Conservation (phyloP, 202 grass and related monocot genomes). For the Dendrocalamus latiflorus region DNA sequence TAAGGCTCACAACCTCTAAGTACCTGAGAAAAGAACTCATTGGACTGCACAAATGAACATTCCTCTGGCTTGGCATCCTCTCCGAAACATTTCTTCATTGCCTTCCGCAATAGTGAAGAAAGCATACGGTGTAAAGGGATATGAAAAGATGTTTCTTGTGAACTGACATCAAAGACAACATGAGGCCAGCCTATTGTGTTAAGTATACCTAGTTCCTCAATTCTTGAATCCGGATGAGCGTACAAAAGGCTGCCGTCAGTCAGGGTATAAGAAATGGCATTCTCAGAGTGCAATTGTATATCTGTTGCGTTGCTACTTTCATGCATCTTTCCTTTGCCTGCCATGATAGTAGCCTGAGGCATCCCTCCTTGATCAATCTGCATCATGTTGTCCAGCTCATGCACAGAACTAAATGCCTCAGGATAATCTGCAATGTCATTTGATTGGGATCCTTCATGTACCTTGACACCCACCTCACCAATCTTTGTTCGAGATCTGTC, state of each 20-base stretch:
- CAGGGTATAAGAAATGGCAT: constrained; percentile 47
- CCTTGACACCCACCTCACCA: not conserved
- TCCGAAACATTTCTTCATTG: constrained; percentile 61
- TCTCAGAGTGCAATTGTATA: constrained; percentile 30
- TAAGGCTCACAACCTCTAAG: constrained; percentile 57
- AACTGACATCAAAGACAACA: constrained; percentile 84
- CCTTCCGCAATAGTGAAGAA: constrained; percentile 69
- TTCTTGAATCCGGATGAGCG: constrained; percentile 53
- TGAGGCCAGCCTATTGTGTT: constrained; percentile 62
- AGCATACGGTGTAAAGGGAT: constrained; percentile 95
- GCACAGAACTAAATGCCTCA: constrained; percentile 22
- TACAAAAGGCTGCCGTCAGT: constrained; percentile 65
- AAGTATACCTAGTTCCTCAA: constrained; percentile 58
- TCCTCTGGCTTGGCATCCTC: constrained; percentile 50
- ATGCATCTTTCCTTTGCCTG: constrained; percentile 42
- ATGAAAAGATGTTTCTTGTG: constrained; percentile 96
- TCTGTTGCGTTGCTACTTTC: constrained; percentile 24
- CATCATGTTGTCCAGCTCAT: constrained; percentile 2
- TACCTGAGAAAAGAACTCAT: constrained; percentile 65
- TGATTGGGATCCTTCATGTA: constrained; percentile 25
- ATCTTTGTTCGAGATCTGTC: constrained; percentile 30
- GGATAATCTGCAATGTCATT: constrained; percentile 10
- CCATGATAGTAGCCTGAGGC: not conserved
- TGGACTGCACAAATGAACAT: constrained; percentile 24
- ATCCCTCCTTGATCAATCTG: constrained; percentile 34